A percentile compares a stretch with the other conserved stretches of the same genome.
These are phyloP conservation scores for Suillus sp. DNA, from an alignment of 768 basidiomycete genomes.

Conservation along the genomic window DNA sequence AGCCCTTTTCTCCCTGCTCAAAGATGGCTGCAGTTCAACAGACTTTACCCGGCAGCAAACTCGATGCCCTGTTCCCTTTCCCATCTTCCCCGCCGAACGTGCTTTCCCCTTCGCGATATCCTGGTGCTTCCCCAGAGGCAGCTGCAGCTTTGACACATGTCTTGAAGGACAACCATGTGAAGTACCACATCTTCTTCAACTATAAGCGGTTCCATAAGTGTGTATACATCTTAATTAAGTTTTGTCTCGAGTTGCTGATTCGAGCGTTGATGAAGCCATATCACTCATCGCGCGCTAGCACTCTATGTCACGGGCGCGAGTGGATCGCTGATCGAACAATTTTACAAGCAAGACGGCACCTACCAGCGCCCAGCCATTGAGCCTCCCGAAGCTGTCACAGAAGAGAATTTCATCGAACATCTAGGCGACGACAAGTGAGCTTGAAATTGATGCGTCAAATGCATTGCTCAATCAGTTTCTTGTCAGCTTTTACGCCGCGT, in stretches of 20 bases:
- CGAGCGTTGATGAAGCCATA: slow-evolving; percentile 23
- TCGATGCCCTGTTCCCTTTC: slow-evolving; percentile 14
- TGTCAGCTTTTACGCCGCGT: slow-evolving; percentile 30
- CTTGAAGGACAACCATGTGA: slow-evolving; percentile 51
- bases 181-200: slow-evolving; percentile 53
- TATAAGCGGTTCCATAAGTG: slow-evolving; percentile 53
- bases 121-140: slow-evolving; percentile 27
- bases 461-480: no score
- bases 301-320: slow-evolving; percentile 30
- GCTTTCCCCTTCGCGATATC: slow-evolving; percentile 9
- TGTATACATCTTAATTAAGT: slow-evolving; percentile 12
- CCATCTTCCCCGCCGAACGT: slow-evolving; percentile 13
- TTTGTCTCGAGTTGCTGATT: not conserved
- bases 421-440: slow-evolving; percentile 31
- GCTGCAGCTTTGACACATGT: slow-evolving; percentile 30
- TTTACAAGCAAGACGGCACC: slow-evolving; percentile 25
- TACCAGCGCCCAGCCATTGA: slow-evolving; percentile 27
- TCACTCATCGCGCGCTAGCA: slow-evolving; percentile 33
- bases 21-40: not conserved
- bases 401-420: slow-evolving; percentile 27
- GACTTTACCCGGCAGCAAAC: not conserved
- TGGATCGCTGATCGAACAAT: slow-evolving; percentile 26
- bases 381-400: slow-evolving; percentile 28
- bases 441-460: not conserved
- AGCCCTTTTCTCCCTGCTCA: not conserved